These are phyloP conservation scores for Lepidium aucheri DNA, from an alignment of 345 rosid genomes.

Conservation along the genomic window DNA sequence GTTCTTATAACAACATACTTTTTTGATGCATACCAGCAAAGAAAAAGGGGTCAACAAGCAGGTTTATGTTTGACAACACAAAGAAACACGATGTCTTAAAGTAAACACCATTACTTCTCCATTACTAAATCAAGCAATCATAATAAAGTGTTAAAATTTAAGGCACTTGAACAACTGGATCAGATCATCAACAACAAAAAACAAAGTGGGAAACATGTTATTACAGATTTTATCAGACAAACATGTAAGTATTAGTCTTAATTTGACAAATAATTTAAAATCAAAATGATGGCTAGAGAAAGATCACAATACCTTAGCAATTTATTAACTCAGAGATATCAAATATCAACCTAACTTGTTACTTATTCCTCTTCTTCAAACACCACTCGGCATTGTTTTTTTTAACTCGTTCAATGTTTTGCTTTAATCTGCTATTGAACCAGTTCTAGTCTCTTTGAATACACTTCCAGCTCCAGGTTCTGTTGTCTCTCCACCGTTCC, in stretches of 20 bases:
- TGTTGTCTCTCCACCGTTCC: too few species aligned
- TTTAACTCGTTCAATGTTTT: slow-evolving; percentile 64
- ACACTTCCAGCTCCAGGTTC: slow-evolving; percentile 90
- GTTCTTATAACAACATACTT: too few species aligned
- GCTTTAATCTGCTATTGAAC: slow-evolving; percentile 86
- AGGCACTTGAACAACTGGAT: too few species aligned
- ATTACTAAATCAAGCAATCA: neutral
- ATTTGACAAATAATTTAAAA: too few species aligned
- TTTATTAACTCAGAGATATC: too few species aligned
- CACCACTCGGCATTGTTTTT: slow-evolving; percentile 24
- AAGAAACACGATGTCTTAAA: neutral
- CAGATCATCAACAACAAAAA: too few species aligned
- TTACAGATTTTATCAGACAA: neutral
- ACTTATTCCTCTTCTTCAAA: slow-evolving; percentile 40
- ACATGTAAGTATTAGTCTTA: too few species aligned
- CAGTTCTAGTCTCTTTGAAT: slow-evolving; percentile 75
- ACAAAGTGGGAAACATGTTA: too few species aligned
- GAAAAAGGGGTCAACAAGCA: neutral
- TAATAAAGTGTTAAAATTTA: neutral
- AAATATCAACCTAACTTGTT: too few species aligned
- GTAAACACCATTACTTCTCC: neutral
- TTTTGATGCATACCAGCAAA: neutral
- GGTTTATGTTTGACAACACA: too few species aligned
- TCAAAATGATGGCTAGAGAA: slow-evolving; percentile 12
- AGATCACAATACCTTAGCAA: slow-evolving; percentile 16